These are phyloP conservation scores for Aureobasidium sp. DNA, from an alignment of 2,329 filamentous ascomycete genomes.

Conservation along the genomic window DNA sequence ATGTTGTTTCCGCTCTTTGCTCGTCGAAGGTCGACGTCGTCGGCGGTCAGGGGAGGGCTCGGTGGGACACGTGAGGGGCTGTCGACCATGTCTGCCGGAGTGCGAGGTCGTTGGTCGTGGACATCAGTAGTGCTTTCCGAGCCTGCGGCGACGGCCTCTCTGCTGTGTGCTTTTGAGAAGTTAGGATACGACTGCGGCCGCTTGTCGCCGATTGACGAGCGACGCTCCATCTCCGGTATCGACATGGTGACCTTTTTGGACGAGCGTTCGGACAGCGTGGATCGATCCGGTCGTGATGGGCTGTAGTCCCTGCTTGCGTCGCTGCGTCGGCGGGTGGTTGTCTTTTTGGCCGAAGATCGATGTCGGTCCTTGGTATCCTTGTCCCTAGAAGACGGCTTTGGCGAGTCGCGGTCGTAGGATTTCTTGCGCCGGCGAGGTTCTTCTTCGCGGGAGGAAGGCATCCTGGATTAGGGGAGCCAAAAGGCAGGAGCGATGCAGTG, in stretches of 20 bases:
- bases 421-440: slow-evolving; percentile 32
- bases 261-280: slow-evolving; percentile 17
- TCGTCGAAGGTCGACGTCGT: slow-evolving; percentile 39
- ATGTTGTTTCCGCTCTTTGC: slow-evolving; percentile 40
- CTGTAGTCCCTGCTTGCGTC: slow-evolving; percentile 20
- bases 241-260: slow-evolving; percentile 31
- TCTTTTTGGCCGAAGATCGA: slow-evolving; percentile 18
- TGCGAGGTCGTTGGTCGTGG: not conserved
- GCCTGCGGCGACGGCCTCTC: slow-evolving; percentile 64
- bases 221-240: slow-evolving; percentile 43
- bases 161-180: slow-evolving; percentile 87
- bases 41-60: slow-evolving; percentile 41
- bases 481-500: not conserved
- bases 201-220: slow-evolving; percentile 31
- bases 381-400: slow-evolving; percentile 19
- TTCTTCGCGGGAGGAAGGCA: slow-evolving; percentile 15
- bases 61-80: slow-evolving; percentile 34
- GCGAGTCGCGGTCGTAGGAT: slow-evolving; percentile 29
- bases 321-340: slow-evolving; percentile 17
- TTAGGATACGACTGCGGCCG: slow-evolving; percentile 62
- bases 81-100: slow-evolving; percentile 15
- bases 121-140: not conserved
- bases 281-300: slow-evolving; percentile 17
- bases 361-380: slow-evolving; percentile 23
- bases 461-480: not conserved